A percentile compares a stretch with the other conserved stretches of the same genome.
Evolutionary conservation across 208 protist genomes (phyloP).

Genomic region (Crithidia mellificae): DNA sequence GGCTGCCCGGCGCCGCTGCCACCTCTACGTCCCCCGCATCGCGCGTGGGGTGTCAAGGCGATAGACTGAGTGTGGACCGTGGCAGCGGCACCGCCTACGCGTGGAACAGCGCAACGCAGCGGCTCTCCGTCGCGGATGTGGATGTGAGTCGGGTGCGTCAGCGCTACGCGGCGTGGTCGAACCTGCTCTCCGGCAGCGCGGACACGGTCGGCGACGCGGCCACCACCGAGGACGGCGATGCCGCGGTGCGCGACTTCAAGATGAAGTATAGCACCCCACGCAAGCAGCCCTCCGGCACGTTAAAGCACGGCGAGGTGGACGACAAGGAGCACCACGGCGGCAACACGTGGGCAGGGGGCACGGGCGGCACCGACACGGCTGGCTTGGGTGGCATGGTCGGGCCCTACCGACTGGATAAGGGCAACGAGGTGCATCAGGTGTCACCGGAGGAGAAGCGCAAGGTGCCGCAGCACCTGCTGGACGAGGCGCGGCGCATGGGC

Average conservation of each 20-base stretch:
- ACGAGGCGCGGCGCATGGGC: conserved; percentile 80
- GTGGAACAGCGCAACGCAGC: conserved; percentile 35
- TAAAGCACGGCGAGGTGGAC: conserved; percentile 92
- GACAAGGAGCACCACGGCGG: conserved; percentile 91
- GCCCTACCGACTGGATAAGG: conserved; percentile 91
- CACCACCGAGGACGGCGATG: conserved; percentile 27
- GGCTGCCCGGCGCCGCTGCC: neutral
- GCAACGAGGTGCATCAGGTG: conserved; percentile 85
- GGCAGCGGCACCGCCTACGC: conserved; percentile 28
- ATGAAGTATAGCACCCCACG: conserved; percentile 77
- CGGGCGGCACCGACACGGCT: conserved; percentile 84
- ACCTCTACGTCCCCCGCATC: neutral
- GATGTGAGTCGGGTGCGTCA: conserved; percentile 57
- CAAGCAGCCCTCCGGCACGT: conserved; percentile 67
- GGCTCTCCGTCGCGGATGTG: conserved; percentile 52
- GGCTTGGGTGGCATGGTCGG: conserved; percentile 85
- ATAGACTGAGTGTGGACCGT: conserved; percentile 13
- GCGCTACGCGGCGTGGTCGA: conserved; percentile 59
- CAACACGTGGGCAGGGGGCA: conserved; percentile 92
- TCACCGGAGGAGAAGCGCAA: conserved; percentile 85
- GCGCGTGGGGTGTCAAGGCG: neutral
- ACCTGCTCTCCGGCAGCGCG: conserved; percentile 55
- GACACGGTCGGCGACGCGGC: conserved; percentile 42
- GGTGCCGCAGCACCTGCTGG: conserved; percentile 77
- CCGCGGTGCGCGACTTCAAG: conserved; percentile 38